phyloP scores from a whole-genome alignment of 176 grass and related monocot species.

The Otatea glauca region DNA sequence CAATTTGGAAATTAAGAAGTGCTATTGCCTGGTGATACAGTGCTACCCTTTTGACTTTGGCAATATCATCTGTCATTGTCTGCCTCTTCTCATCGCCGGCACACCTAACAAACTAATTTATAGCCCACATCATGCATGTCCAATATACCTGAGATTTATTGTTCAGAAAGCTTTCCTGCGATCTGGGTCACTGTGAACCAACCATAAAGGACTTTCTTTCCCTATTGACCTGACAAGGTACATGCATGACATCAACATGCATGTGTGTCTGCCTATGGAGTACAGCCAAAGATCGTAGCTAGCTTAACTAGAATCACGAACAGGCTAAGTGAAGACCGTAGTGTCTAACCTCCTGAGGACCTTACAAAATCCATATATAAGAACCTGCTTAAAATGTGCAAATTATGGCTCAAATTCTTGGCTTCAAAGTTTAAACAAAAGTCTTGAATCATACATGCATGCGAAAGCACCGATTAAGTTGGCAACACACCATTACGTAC shows the following conservation, averaged over 20 bases:
- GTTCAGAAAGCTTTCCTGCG: slow-evolving; percentile 35
- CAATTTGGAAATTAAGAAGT: background rate
- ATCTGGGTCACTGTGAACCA: slow-evolving; percentile 18
- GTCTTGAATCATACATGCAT: too few relatives aligned
- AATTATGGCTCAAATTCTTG: background rate
- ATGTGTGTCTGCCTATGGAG: slow-evolving; percentile 2
- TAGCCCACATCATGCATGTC: slow-evolving; percentile 24
- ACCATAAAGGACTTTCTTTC: slow-evolving; percentile 16
- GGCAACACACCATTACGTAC: too few relatives aligned
- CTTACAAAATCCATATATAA: too few relatives aligned
- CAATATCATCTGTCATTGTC: slow-evolving; percentile 18
- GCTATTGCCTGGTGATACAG: background rate
- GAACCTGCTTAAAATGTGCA: too few relatives aligned
- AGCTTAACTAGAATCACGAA: slow-evolving; percentile 6
- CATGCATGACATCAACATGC: slow-evolving; percentile 35
- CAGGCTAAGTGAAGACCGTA: background rate
- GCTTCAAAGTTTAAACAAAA: too few relatives aligned
- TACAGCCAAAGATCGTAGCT: slow-evolving; percentile 22
- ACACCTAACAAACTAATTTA: slow-evolving; percentile 45
- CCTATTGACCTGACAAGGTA: slow-evolving; percentile 38
- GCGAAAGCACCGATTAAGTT: too few relatives aligned
- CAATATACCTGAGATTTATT: slow-evolving; percentile 34
- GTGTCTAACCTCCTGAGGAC: slow-evolving; percentile 3
- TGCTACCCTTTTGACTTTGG: background rate
- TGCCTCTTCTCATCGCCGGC: slow-evolving; percentile 33